These are phyloP conservation scores for Aspergillus incahuasiensis DNA, from an alignment of 495 filamentous ascomycete genomes.

Conservation along the genomic window DNA sequence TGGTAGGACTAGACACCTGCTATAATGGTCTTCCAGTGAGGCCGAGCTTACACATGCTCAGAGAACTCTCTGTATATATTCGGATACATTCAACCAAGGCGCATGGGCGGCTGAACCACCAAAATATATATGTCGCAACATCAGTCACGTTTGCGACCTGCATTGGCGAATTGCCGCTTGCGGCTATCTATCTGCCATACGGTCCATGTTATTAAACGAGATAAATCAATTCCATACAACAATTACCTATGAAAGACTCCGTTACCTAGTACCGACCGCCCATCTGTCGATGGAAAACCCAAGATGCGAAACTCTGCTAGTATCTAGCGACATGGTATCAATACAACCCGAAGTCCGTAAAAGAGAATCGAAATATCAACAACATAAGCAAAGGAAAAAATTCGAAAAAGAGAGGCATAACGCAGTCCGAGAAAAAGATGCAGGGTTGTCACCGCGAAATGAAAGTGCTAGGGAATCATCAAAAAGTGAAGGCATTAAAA, in stretches of 20 bases:
- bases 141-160: too few relatives aligned
- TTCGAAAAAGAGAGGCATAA: conserved; percentile 1
- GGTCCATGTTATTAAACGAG: background rate
- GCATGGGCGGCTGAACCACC: too few relatives aligned
- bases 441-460: conserved; percentile 1
- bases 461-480: conserved; percentile 5
- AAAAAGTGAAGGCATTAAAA: background rate
- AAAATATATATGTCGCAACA: too few relatives aligned
- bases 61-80: too few relatives aligned
- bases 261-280: conserved; percentile 2
- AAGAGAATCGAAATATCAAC: conserved; percentile 6
- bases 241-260: background rate
- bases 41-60: too few relatives aligned
- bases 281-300: conserved; percentile 1
- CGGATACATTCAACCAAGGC: too few relatives aligned
- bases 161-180: too few relatives aligned
- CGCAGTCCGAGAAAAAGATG: background rate
- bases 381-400: conserved; percentile 4
- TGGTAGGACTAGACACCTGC: too few relatives aligned
- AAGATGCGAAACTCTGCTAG: background rate
- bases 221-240: background rate
- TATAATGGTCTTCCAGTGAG: too few relatives aligned
- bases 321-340: conserved; percentile 8
- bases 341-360: conserved; percentile 1
- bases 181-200: background rate